Evolutionary conservation across 2,329 filamentous ascomycete species (phyloP).

Genomic region (Colletotrichum brevisporum): DNA sequence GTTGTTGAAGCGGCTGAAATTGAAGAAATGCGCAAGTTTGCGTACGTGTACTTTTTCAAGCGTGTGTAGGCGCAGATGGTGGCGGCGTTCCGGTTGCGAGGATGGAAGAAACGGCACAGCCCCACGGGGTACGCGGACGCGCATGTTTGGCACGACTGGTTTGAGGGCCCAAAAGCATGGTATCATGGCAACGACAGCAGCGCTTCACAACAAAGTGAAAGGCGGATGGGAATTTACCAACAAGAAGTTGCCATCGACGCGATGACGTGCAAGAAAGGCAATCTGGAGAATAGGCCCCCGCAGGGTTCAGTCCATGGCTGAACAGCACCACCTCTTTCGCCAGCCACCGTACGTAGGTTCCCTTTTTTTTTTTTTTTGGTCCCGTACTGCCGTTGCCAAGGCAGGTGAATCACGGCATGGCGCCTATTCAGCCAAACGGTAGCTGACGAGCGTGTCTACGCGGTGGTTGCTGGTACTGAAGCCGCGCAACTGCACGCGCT

Average conservation of each 20-base stretch:
- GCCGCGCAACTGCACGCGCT: constrained; percentile 94
- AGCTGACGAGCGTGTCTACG: constrained; percentile 96
- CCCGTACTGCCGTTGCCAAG: neutral
- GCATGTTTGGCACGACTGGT: neutral
- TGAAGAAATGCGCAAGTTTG: constrained; percentile 99
- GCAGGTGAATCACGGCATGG: neutral
- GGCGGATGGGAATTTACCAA: no score
- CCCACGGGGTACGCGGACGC: neutral
- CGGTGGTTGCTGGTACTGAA: constrained; percentile 96
- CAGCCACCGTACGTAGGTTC: neutral
- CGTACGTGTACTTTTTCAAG: constrained; percentile 97
- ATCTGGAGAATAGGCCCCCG: no score
- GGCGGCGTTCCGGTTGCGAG: constrained; percentile 17
- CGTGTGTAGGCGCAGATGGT: constrained; percentile 61
- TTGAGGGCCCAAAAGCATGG: no score
- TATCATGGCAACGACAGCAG: no score
- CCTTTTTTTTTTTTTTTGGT: neutral
- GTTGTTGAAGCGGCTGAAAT: constrained; percentile 93
- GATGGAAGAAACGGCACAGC: neutral
- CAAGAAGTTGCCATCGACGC: no score
- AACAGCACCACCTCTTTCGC: no score
- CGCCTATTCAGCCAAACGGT: constrained; percentile 67
- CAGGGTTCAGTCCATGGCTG: no score
- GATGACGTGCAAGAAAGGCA: no score
- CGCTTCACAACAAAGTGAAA: no score